These are phyloP conservation scores for Blastomyces percursus DNA, from an alignment of 2,329 filamentous ascomycete genomes.

Conservation along the genomic window DNA sequence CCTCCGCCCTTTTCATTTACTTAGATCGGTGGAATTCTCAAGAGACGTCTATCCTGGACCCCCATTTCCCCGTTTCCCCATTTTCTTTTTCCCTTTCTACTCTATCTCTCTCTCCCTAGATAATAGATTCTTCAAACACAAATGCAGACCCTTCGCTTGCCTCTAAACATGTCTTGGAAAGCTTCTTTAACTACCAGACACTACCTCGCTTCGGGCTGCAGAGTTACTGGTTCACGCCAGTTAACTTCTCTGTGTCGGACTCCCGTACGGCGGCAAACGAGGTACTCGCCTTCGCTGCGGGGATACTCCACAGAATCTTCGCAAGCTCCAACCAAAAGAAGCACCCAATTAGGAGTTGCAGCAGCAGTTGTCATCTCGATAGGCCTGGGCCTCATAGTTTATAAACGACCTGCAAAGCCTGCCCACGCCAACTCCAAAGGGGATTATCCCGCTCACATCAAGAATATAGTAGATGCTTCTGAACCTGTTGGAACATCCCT, in stretches of 20 bases:
- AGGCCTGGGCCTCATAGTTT: not conserved
- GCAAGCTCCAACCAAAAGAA: not conserved
- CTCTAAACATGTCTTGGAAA: not conserved
- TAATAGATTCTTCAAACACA: not conserved
- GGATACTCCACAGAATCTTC: not conserved
- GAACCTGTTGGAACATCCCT: slow-evolving; percentile 3
- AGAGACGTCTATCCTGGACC: not conserved
- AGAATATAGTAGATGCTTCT: not conserved
- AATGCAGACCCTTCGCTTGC: not conserved
- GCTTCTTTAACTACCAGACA: not conserved
- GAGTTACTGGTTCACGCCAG: not conserved
- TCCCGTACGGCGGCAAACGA: not conserved
- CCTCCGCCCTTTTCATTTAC: not conserved
- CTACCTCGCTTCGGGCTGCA: not conserved
- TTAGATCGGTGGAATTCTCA: not conserved
- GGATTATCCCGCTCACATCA: not conserved
- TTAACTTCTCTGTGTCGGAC: not conserved
- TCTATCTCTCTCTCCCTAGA: not conserved
- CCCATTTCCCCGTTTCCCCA: not conserved
- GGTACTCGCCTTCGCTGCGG: not conserved
- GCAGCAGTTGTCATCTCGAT: not conserved
- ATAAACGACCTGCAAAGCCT: not conserved
- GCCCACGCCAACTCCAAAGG: not conserved
- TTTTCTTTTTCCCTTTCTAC: not conserved
- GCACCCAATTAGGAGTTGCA: not conserved